These are phyloP conservation scores for Coemansia furcata DNA, from an alignment of 192 early-diverging fungal species.

Conservation along the genomic window DNA sequence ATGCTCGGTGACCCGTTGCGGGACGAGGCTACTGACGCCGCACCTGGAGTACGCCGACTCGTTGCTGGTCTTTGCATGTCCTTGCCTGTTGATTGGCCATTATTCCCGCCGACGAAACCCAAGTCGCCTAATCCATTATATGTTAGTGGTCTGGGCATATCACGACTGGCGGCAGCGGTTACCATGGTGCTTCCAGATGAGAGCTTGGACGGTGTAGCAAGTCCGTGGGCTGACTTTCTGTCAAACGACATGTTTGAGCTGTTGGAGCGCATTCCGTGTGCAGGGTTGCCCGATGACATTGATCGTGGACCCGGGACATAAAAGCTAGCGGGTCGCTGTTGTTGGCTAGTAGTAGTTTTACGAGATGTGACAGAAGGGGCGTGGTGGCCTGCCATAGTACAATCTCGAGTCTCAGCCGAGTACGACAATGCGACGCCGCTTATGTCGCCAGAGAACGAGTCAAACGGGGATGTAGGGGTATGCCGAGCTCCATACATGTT, in stretches of 20 bases:
- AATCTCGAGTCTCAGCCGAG: constrained; percentile 16
- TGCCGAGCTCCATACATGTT: background rate
- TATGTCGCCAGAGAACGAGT: constrained; percentile 10
- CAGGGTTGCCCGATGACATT: background rate
- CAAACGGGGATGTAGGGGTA: constrained; percentile 14
- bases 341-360: background rate
- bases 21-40: background rate
- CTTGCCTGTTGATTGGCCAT: background rate
- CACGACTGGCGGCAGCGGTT: background rate
- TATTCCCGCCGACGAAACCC: background rate
- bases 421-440: constrained; percentile 16
- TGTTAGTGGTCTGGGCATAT: background rate
- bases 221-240: constrained; percentile 4
- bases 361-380: background rate
- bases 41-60: constrained; percentile 4
- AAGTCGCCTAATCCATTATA: background rate
- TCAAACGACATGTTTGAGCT: constrained; percentile 26
- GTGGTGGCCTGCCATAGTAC: background rate
- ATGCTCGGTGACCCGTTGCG: too few relatives aligned
- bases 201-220: background rate
- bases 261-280: background rate
- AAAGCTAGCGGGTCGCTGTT: background rate
- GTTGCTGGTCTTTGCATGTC: background rate
- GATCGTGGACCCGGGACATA: constrained; percentile 2
- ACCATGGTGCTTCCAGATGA: constrained; percentile 7